Conservation (phyloP, 106 monocot genomes). For the Agapanthus africanus region DNA sequence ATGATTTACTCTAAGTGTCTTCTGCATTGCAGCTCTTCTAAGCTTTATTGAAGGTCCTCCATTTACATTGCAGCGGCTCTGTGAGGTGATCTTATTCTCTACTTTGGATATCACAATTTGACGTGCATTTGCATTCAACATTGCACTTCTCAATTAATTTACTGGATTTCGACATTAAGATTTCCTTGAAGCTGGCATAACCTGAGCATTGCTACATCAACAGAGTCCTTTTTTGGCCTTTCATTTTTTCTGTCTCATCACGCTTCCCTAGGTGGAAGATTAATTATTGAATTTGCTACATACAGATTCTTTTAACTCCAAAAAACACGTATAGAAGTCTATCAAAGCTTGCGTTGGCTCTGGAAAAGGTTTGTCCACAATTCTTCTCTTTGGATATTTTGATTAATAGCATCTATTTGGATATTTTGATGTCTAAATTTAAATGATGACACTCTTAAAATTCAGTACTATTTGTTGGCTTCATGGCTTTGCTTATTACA, state of each 20-base stretch:
- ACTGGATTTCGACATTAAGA: neutral
- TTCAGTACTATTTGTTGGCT: neutral
- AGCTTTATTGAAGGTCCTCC: slow-evolving; percentile 92
- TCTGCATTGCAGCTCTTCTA: slow-evolving; percentile 56
- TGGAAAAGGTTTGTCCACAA: slow-evolving; percentile 60
- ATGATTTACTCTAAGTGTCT: neutral
- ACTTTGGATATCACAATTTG: neutral
- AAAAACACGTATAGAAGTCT: slow-evolving; percentile 65
- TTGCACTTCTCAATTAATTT: too few relatives aligned
- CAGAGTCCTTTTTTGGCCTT: neutral
- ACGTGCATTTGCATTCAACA: neutral
- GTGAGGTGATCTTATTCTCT: slow-evolving; percentile 55
- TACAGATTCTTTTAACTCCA: slow-evolving; percentile 80
- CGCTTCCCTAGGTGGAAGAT: neutral
- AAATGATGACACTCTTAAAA: neutral
- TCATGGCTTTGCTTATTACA: neutral
- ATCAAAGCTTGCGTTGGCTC: slow-evolving; percentile 81
- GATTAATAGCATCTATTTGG: neutral
- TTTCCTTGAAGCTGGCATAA: neutral
- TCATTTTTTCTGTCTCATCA: neutral
- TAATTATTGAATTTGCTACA: slow-evolving; percentile 4
- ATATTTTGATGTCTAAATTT: neutral
- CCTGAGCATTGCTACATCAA: neutral
- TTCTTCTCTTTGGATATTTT: slow-evolving; percentile 5
- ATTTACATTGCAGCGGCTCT: slow-evolving; percentile 91